These are phyloP conservation scores for Sicyos baderoa DNA, from an alignment of 306 rosid species.

Conservation along the genomic window DNA sequence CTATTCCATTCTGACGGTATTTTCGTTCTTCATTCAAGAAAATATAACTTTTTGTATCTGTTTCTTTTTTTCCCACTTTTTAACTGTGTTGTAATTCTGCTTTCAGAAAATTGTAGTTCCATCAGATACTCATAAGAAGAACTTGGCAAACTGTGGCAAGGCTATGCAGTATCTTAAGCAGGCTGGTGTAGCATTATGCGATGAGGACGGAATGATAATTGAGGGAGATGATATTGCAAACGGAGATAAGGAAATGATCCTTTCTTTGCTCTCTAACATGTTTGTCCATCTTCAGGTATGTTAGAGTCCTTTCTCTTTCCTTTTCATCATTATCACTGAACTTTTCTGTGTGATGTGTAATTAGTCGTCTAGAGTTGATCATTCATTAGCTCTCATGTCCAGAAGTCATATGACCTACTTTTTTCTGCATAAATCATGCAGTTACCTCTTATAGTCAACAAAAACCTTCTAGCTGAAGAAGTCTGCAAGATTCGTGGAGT, in stretches of 20 bases:
- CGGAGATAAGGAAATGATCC: conserved; percentile 75
- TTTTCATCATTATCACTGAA: conserved; percentile 8
- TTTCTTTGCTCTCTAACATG: conserved; percentile 82
- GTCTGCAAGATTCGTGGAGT: conserved; percentile 58
- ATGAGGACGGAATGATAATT: conserved; percentile 64
- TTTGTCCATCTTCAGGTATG: conserved; percentile 78
- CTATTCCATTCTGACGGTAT: conserved; percentile 67
- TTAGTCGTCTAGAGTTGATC: background rate
- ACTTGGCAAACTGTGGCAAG: conserved; percentile 57
- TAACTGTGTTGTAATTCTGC: conserved; percentile 31
- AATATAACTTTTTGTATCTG: conserved; percentile 10
- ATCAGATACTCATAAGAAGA: conserved; percentile 65
- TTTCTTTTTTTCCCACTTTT: conserved; percentile 16
- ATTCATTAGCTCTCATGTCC: conserved; percentile 10
- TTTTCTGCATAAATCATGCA: conserved; percentile 34
- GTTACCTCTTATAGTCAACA: conserved; percentile 82
- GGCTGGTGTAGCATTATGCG: conserved; percentile 60
- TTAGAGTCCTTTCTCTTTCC: conserved; percentile 2
- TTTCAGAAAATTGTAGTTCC: conserved; percentile 76
- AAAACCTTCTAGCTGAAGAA: conserved; percentile 55
- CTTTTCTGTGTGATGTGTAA: conserved; percentile 6
- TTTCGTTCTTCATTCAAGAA: conserved; percentile 20
- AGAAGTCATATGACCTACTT: conserved; percentile 6
- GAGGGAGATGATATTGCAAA: conserved; percentile 54
- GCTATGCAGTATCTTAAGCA: conserved; percentile 68